Conservation (phyloP, 768 basidiomycete species). For the Trametes villosa region DNA sequence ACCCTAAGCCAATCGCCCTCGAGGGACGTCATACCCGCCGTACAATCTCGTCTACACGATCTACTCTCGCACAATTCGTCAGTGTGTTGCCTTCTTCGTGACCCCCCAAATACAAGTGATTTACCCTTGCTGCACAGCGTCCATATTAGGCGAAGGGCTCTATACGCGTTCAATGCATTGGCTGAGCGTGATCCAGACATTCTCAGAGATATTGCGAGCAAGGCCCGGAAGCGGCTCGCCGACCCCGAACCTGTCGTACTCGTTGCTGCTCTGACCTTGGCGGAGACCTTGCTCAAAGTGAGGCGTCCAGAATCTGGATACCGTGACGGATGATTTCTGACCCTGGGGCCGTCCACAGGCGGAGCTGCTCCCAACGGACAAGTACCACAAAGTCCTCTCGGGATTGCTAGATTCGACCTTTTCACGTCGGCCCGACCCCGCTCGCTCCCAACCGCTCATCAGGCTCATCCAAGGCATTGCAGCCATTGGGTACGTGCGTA, state of each 20-base stretch:
- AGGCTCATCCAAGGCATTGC: constrained; percentile 22
- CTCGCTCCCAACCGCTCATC: constrained; percentile 15
- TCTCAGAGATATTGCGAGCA: constrained; percentile 45
- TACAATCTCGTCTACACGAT: constrained; percentile 65
- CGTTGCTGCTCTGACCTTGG: constrained; percentile 48
- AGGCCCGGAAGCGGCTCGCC: constrained; percentile 44
- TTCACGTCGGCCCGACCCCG: constrained; percentile 13
- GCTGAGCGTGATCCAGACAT: constrained; percentile 51
- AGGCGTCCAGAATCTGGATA: constrained; percentile 9
- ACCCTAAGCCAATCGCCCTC: constrained; percentile 63
- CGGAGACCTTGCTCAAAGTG: constrained; percentile 34
- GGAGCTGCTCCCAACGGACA: constrained; percentile 22
- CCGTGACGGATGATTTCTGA: too few relatives aligned
- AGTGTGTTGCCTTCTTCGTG: too few relatives aligned
- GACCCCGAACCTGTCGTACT: constrained; percentile 51
- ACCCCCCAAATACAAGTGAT: too few relatives aligned
- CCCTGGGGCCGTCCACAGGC: constrained; percentile 24
- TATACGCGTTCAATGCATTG: constrained; percentile 61
- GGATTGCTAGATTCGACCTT: constrained; percentile 23
- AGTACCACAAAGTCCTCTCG: constrained; percentile 16
- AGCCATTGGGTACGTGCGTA: constrained; percentile 23
- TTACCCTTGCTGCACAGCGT: constrained; percentile 46
- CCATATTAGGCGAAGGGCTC: constrained; percentile 62
- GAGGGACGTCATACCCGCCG: constrained; percentile 75
- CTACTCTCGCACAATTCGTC: constrained; percentile 78